phyloP scores from a whole-genome alignment of 495 filamentous ascomycete genomes.

The Xylaria cubensis region DNA sequence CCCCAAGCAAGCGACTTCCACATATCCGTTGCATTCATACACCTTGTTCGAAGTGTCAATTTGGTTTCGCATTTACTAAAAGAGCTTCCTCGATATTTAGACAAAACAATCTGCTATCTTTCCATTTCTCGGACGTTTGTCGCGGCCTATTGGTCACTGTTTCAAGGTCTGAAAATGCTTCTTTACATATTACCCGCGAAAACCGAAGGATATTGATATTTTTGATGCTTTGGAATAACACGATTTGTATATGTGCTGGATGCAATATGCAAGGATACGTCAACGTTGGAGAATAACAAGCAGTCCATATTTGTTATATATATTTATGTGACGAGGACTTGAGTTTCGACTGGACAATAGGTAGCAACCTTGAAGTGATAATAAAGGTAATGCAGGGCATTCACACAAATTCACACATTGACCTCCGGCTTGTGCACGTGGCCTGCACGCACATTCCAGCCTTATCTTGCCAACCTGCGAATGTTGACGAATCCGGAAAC shows the following conservation, averaged over 20 bases:
- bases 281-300: neutral
- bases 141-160: neutral
- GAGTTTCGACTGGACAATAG: neutral
- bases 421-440: slow-evolving; percentile 34
- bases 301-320: neutral
- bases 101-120: neutral
- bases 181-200: neutral
- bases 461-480: slow-evolving; percentile 37
- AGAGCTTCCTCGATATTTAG: neutral
- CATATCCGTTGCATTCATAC: neutral
- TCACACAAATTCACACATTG: neutral
- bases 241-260: neutral
- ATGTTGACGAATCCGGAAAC: slow-evolving; percentile 38
- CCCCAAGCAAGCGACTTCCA: neutral
- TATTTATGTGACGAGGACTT: neutral
- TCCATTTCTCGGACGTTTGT: neutral
- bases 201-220: slow-evolving; percentile 5
- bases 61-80: neutral
- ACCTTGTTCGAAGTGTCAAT: neutral
- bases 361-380: neutral
- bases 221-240: neutral
- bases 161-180: neutral
- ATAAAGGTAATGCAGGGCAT: neutral
- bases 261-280: neutral
- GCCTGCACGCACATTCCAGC: slow-evolving; percentile 40